Percentiles rank a stretch among this genome's conserved stretches.
These are phyloP conservation scores for Tricholoma sp. DNA, from an alignment of 768 basidiomycete genomes.

Conservation along the genomic window DNA sequence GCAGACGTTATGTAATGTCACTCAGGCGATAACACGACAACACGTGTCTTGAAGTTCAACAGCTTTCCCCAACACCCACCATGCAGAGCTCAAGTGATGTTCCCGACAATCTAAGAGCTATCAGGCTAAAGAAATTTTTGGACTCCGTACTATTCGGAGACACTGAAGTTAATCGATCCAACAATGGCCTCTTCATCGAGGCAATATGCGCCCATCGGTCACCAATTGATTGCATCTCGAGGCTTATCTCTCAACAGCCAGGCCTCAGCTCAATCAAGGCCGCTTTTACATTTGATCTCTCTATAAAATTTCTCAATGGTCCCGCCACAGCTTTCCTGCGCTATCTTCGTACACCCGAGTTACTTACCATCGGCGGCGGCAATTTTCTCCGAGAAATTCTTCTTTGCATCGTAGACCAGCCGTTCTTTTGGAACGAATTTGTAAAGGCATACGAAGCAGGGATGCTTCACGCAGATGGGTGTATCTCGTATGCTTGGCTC, in stretches of 20 bases:
- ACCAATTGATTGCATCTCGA: conserved; percentile 30
- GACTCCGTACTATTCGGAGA: conserved; percentile 26
- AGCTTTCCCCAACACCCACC: conserved; percentile 17
- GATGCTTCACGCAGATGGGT: conserved; percentile 27
- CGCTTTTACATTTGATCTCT: conserved; percentile 36
- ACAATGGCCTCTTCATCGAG: conserved; percentile 36
- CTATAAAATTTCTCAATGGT: conserved; percentile 37
- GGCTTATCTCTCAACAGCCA: conserved; percentile 27
- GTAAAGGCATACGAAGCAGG: conserved; percentile 28
- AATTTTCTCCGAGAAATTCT: conserved; percentile 35
- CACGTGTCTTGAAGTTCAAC: conserved; percentile 20
- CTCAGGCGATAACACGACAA: not conserved
- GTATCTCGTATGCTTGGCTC: conserved; percentile 40
- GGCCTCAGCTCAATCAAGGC: conserved; percentile 36
- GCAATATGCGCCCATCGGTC: conserved; percentile 38
- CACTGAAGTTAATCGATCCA: too few species aligned
- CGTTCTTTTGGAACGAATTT: conserved; percentile 9
- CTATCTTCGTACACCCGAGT: conserved; percentile 32
- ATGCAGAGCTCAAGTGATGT: not conserved
- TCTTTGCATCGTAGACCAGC: conserved; percentile 10
- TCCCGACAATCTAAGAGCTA: conserved; percentile 13
- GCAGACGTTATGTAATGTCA: not conserved
- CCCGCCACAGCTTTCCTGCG: conserved; percentile 29
- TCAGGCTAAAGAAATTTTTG: conserved; percentile 30
- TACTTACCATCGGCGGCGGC: conserved; percentile 38